Conservation (phyloP, 805 yeast genomes). For the Ogataea glucozyma region DNA sequence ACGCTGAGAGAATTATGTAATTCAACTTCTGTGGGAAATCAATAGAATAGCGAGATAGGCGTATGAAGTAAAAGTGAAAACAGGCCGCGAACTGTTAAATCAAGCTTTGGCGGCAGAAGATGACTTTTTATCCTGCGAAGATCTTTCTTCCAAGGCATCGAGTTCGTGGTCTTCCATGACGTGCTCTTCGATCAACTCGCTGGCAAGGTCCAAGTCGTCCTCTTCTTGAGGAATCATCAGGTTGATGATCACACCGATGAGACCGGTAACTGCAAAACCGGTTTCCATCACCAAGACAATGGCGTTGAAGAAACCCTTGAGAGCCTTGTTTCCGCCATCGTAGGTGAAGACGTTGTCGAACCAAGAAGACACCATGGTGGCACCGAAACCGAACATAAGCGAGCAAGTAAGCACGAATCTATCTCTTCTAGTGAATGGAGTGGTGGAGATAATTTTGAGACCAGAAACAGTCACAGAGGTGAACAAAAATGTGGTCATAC, state of each 20-base stretch:
- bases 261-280: constrained; percentile 57
- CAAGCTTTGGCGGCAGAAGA: constrained; percentile 5
- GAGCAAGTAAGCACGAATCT: constrained; percentile 54
- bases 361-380: constrained; percentile 49
- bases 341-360: constrained; percentile 52
- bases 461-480: constrained; percentile 62
- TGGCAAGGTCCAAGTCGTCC: constrained; percentile 48
- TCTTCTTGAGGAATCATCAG: constrained; percentile 48
- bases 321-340: constrained; percentile 43
- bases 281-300: constrained; percentile 57
- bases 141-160: constrained; percentile 17
- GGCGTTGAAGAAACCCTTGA: constrained; percentile 52
- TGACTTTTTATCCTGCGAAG: constrained; percentile 26
- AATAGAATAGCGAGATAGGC: too few relatives aligned
- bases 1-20: too few relatives aligned
- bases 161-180: constrained; percentile 22
- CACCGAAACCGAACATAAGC: constrained; percentile 53
- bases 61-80: neutral
- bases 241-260: constrained; percentile 52
- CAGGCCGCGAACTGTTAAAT: too few relatives aligned
- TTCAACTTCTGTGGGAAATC: too few relatives aligned
- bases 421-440: constrained; percentile 58
- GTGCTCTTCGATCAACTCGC: constrained; percentile 38
- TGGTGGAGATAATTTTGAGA: constrained; percentile 52
- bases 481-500: constrained; percentile 69